These are phyloP conservation scores for Boeremia exigua DNA, from an alignment of 2,329 filamentous ascomycete genomes.

Conservation along the genomic window DNA sequence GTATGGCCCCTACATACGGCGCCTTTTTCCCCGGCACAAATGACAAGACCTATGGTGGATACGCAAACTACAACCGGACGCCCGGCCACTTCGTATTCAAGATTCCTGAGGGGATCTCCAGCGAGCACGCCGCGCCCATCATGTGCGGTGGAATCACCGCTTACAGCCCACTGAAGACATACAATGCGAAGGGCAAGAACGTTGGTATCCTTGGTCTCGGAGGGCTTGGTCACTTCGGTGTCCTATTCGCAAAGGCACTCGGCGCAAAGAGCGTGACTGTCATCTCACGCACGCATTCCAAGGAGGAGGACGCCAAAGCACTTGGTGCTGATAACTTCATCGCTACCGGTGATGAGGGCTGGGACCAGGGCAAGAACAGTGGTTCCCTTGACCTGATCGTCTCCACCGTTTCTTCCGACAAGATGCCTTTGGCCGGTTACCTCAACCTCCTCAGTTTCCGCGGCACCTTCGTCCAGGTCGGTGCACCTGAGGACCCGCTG, in stretches of 20 bases:
- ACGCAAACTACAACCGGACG: conserved; percentile 69
- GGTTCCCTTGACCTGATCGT: conserved; percentile 65
- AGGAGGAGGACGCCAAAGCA: conserved; percentile 66
- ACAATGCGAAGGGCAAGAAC: conserved; percentile 78
- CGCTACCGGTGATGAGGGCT: conserved; percentile 62
- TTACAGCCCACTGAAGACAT: conserved; percentile 76
- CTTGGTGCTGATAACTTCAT: conserved; percentile 68
- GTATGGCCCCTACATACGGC: conserved; percentile 52
- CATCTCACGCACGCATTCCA: conserved; percentile 65
- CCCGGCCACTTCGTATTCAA: conserved; percentile 76
- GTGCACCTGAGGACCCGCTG: conserved; percentile 62
- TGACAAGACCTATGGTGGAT: conserved; percentile 66
- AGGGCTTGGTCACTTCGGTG: conserved; percentile 74
- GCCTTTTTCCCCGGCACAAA: conserved; percentile 60
- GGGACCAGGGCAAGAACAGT: conserved; percentile 63
- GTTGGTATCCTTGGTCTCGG: conserved; percentile 77
- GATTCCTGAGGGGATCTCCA: conserved; percentile 74
- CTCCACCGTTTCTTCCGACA: conserved; percentile 58
- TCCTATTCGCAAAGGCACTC: conserved; percentile 74
- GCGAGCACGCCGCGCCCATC: conserved; percentile 72
- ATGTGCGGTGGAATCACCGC: conserved; percentile 82
- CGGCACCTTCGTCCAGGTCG: conserved; percentile 70
- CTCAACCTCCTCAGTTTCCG: conserved; percentile 63
- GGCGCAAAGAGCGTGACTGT: conserved; percentile 71
- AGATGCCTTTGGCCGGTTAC: conserved; percentile 65